Evolutionary conservation across 192 early-diverging fungal species (phyloP).

Genomic region (Pilobolus umbonatus): DNA sequence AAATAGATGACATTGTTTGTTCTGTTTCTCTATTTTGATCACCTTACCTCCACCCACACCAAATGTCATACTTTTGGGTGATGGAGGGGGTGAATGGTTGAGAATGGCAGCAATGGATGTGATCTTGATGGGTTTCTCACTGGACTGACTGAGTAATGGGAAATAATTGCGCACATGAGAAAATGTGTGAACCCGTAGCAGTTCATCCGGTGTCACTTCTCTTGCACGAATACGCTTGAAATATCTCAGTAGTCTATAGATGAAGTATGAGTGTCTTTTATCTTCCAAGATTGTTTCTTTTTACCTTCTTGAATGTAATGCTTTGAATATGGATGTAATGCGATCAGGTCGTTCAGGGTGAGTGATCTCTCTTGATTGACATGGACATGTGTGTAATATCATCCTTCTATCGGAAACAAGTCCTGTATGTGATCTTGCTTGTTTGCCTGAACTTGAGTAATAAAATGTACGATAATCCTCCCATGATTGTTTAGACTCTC

Average conservation of each 20-base stretch:
- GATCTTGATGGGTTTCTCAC: slow-evolving; percentile 3
- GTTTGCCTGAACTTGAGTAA: slow-evolving; percentile 11
- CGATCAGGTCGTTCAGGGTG: slow-evolving; percentile 53
- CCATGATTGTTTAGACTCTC: slow-evolving; percentile 40
- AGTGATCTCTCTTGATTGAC: slow-evolving; percentile 38
- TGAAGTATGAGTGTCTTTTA: background rate
- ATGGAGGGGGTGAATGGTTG: slow-evolving; percentile 16
- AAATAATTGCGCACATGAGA: slow-evolving; percentile 46
- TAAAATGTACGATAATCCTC: slow-evolving; percentile 43
- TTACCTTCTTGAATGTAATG: slow-evolving; percentile 40
- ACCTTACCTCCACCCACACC: slow-evolving; percentile 16
- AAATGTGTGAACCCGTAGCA: slow-evolving; percentile 42
- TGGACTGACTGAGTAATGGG: background rate
- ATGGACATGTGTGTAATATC: slow-evolving; percentile 45
- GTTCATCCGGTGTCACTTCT: slow-evolving; percentile 42
- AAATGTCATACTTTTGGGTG: background rate
- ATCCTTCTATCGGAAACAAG: slow-evolving; percentile 43
- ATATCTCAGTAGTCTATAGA: slow-evolving; percentile 38
- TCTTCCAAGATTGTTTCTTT: background rate
- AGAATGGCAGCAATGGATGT: slow-evolving; percentile 33
- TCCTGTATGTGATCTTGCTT: slow-evolving; percentile 41
- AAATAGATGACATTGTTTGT: slow-evolving; percentile 10
- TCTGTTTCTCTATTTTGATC: slow-evolving; percentile 11
- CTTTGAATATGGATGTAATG: slow-evolving; percentile 39
- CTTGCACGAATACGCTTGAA: slow-evolving; percentile 43